phyloP scores from a whole-genome alignment of 2,329 filamentous ascomycete species.

The Botrytis porri region DNA sequence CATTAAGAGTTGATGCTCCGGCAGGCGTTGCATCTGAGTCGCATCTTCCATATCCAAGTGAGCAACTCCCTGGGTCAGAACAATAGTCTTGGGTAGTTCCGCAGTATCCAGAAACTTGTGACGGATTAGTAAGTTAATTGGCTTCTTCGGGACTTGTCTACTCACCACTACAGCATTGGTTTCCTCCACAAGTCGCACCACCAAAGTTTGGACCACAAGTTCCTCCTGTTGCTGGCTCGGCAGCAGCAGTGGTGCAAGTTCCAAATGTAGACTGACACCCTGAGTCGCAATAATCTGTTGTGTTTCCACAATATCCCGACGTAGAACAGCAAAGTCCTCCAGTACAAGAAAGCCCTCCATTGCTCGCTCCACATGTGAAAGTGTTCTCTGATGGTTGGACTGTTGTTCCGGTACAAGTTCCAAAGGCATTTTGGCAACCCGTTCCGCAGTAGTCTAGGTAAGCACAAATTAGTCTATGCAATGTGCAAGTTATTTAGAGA shows the following conservation, averaged over 20 bases:
- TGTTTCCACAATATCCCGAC: conserved; percentile 19
- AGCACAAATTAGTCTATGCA: background rate
- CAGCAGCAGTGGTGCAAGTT: conserved; percentile 14
- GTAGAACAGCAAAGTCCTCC: conserved; percentile 16
- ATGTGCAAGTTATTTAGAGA: background rate
- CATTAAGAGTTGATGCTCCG: conserved; percentile 52
- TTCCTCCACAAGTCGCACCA: conserved; percentile 19
- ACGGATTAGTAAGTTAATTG: background rate
- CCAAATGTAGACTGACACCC: conserved; percentile 29
- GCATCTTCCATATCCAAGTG: conserved; percentile 41
- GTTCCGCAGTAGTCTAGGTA: conserved; percentile 32
- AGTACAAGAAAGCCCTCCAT: conserved; percentile 12
- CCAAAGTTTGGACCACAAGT: conserved; percentile 22
- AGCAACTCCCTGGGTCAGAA: conserved; percentile 26
- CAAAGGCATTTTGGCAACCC: conserved; percentile 24
- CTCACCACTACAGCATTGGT: conserved; percentile 25
- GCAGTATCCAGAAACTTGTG: conserved; percentile 21
- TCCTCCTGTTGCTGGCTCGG: conserved; percentile 4
- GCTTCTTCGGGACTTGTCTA: background rate
- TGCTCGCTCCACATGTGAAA: conserved; percentile 12
- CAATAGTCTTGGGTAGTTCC: conserved; percentile 25
- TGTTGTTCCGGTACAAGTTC: conserved; percentile 14
- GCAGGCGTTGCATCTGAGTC: conserved; percentile 54
- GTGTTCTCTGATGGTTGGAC: conserved; percentile 9
- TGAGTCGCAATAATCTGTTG: conserved; percentile 14